Conservation (phyloP, 1,139 yeast species). For the Scheffersomyces illinoinensis region DNA sequence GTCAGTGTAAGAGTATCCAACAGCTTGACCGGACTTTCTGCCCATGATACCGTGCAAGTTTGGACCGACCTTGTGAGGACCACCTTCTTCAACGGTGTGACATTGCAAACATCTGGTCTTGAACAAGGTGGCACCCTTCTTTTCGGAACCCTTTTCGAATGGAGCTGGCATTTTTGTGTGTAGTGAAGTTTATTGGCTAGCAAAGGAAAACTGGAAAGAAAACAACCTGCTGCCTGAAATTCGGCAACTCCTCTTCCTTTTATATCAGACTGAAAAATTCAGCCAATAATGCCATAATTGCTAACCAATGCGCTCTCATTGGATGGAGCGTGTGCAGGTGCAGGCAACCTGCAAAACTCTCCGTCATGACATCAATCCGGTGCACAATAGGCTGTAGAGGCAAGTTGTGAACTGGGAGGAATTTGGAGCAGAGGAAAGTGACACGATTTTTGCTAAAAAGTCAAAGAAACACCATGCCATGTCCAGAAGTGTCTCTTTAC, state of each 20-base stretch:
- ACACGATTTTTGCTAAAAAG: neutral
- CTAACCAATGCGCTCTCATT: constrained; percentile 9
- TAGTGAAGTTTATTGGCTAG: neutral
- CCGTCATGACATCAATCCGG: neutral
- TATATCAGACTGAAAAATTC: constrained; percentile 9
- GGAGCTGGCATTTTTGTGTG: constrained; percentile 55
- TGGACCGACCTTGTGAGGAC: constrained; percentile 99
- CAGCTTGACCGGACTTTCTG: constrained; percentile 89
- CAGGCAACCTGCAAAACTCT: neutral
- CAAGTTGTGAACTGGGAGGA: neutral
- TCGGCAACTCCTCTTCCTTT: constrained; percentile 5
- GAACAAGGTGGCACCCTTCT: constrained; percentile 98
- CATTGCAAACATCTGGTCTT: constrained; percentile 99
- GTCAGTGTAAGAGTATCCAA: constrained; percentile 93
- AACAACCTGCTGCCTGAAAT: neutral
- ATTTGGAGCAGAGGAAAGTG: neutral
- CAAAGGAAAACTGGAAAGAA: neutral
- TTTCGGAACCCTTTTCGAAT: constrained; percentile 77
- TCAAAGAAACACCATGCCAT: too few species aligned
- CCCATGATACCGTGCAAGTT: constrained; percentile 94
- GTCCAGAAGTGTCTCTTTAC: too few species aligned
- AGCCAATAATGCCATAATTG: constrained; percentile 7
- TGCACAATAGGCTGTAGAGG: neutral
- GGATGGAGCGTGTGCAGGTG: constrained; percentile 2
- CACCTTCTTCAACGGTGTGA: constrained; percentile 95